Conservation (phyloP, 176 grass and related monocot species). For the Areca catechu region DNA sequence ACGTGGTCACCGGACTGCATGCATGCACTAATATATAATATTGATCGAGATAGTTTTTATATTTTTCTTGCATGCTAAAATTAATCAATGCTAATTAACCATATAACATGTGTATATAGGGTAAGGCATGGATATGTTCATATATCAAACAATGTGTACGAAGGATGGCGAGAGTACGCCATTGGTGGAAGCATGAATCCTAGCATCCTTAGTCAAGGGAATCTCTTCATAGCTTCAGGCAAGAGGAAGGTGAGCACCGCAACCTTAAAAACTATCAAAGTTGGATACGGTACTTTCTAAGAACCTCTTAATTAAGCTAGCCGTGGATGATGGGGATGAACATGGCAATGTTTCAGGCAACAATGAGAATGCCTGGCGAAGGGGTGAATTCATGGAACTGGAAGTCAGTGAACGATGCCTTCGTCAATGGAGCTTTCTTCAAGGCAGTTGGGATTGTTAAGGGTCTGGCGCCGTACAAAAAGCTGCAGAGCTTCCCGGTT, state of each 20-base stretch:
- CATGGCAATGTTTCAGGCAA: constrained; percentile 28
- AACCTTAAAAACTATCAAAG: background rate
- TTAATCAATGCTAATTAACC: no score
- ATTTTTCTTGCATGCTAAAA: no score
- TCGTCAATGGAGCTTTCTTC: constrained; percentile 65
- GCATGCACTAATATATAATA: no score
- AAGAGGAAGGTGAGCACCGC: constrained; percentile 33
- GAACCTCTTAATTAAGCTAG: no score
- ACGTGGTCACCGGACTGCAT: background rate
- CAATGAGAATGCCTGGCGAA: constrained; percentile 18
- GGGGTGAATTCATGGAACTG: constrained; percentile 32
- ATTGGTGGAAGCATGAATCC: constrained; percentile 74
- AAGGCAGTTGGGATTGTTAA: constrained; percentile 34
- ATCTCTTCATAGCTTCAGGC: constrained; percentile 52
- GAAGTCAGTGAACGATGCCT: constrained; percentile 56
- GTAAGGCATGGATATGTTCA: constrained; percentile 72
- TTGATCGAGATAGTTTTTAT: no score
- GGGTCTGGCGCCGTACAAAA: constrained; percentile 42
- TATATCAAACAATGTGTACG: constrained; percentile 70
- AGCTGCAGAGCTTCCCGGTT: constrained; percentile 41
- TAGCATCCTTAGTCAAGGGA: constrained; percentile 64
- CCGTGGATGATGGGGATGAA: no score
- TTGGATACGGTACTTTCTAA: background rate
- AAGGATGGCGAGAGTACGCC: constrained; percentile 70
- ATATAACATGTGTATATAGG: no score